Percentiles rank a stretch among this genome's conserved stretches.
phyloP scores from a whole-genome alignment of 202 grass and related monocot genomes.

The Schoenoplectus triqueter region DNA sequence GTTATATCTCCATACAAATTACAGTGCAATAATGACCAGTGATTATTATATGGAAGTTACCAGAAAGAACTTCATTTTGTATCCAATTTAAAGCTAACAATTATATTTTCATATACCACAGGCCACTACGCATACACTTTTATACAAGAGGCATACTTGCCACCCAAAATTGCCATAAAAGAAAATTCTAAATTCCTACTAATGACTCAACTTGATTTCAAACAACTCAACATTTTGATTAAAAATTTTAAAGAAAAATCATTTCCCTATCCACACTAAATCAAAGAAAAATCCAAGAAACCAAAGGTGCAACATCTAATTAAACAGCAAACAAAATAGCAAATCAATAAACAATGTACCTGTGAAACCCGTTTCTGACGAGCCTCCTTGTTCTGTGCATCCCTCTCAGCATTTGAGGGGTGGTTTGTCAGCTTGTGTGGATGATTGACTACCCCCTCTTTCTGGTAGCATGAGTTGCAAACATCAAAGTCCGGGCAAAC shows the following conservation, averaged over 20 bases:
- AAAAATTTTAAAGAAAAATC: neutral
- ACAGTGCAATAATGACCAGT: neutral
- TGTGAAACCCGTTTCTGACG: constrained; percentile 85
- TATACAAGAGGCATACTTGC: neutral
- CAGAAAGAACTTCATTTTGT: neutral
- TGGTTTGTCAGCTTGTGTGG: constrained; percentile 88
- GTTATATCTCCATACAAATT: neutral
- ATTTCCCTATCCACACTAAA: neutral
- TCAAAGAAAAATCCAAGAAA: neutral
- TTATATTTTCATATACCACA: neutral
- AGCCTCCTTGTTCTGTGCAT: constrained; percentile 97
- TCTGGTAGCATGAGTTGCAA: constrained; percentile 87
- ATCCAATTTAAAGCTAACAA: neutral
- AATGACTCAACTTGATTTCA: constrained; percentile 1
- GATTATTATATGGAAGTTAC: neutral
- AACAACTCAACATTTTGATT: constrained; percentile 11
- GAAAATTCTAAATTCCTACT: constrained; percentile 10
- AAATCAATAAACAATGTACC: constrained; percentile 47
- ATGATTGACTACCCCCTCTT: constrained; percentile 80
- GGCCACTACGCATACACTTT: neutral
- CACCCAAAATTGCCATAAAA: neutral
- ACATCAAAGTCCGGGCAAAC: constrained; percentile 98
- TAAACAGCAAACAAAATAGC: neutral
- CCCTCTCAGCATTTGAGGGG: constrained; percentile 73
- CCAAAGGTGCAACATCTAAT: neutral